phyloP scores from a whole-genome alignment of 169 alveolate species.

The Sarcocystis neurona region DNA sequence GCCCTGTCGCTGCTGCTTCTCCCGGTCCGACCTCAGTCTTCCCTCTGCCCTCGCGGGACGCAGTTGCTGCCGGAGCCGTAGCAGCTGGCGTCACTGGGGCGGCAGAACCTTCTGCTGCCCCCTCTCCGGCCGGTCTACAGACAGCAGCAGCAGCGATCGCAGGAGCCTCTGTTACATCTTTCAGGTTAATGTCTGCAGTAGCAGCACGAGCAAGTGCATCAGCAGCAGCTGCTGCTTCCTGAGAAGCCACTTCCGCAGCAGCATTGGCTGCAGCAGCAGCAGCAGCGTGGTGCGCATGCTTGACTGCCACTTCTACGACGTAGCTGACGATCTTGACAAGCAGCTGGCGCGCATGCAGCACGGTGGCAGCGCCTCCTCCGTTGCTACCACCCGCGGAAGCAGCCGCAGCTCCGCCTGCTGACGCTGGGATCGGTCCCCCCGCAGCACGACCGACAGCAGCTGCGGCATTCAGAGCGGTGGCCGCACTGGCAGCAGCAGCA shows the following conservation, averaged over 20 bases:
- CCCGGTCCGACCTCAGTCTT: too few relatives aligned
- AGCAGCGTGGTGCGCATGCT: conserved; percentile 31
- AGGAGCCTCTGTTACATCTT: conserved; percentile 9
- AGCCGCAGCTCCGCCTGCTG: neutral
- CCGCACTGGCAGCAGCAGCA: neutral
- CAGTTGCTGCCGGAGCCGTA: neutral
- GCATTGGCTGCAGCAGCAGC: conserved; percentile 52
- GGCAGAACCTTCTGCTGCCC: conserved; percentile 5
- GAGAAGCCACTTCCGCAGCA: conserved; percentile 37
- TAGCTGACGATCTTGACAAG: conserved; percentile 50
- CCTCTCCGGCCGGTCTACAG: neutral
- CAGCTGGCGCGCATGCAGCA: conserved; percentile 34
- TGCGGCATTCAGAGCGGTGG: neutral
- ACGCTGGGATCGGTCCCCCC: neutral
- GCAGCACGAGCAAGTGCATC: neutral
- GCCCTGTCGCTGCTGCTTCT: conserved; percentile 35
- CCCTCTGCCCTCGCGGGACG: too few relatives aligned
- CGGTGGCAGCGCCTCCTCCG: neutral
- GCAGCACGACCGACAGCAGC: neutral
- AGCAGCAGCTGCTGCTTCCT: conserved; percentile 65
- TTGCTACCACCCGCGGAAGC: conserved; percentile 3
- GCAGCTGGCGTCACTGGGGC: neutral
- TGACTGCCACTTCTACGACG: conserved; percentile 52
- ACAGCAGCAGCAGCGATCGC: neutral
- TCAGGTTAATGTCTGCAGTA: neutral